A percentile compares a stretch with the other conserved stretches of the same genome.
Evolutionary conservation across 139 green algal species (phyloP).

Genomic region (Helicosporidium sp.): DNA sequence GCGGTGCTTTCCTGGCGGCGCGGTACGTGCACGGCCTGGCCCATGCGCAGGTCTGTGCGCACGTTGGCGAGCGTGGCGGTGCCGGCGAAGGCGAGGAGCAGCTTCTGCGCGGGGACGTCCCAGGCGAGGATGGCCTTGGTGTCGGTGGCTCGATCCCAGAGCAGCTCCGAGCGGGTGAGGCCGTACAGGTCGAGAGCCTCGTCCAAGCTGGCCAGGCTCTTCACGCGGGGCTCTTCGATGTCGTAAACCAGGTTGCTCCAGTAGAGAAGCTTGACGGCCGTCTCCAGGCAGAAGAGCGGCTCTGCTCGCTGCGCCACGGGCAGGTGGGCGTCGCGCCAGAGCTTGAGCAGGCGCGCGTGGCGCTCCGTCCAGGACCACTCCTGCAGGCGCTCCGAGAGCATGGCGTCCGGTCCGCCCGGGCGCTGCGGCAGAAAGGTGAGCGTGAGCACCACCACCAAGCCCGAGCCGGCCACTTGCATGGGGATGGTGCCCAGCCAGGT

Average conservation of each 20-base stretch:
- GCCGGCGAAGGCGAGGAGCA: conserved; percentile 28
- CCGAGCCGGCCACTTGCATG: conserved; percentile 1
- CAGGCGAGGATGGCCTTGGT: conserved; percentile 21
- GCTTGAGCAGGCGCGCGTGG: not conserved
- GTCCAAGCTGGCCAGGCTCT: not conserved
- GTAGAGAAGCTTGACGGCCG: conserved; percentile 35
- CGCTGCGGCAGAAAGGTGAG: conserved; percentile 8
- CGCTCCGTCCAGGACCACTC: conserved; percentile 28
- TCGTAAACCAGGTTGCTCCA: conserved; percentile 26
- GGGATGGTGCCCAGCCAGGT: conserved; percentile 2
- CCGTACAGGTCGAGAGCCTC: conserved; percentile 3
- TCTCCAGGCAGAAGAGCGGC: conserved; percentile 50
- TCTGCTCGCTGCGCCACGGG: conserved; percentile 1
- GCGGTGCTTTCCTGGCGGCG: not conserved
- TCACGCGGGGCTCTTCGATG: conserved; percentile 8
- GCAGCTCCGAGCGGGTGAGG: conserved; percentile 7
- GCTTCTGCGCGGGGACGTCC: not conserved
- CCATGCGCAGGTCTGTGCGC: conserved; percentile 18
- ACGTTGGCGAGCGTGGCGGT: conserved; percentile 19
- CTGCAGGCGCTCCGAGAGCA: conserved; percentile 13
- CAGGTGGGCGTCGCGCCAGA: not conserved
- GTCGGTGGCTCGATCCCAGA: conserved; percentile 20
- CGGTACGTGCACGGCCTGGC: conserved; percentile 1
- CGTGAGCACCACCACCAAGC: not conserved
- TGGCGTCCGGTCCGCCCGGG: not conserved